Percentiles rank a stretch among this genome's conserved stretches.
Evolutionary conservation across 2,329 filamentous ascomycete species (phyloP).

Genomic region (Aspergillus cejpii): DNA sequence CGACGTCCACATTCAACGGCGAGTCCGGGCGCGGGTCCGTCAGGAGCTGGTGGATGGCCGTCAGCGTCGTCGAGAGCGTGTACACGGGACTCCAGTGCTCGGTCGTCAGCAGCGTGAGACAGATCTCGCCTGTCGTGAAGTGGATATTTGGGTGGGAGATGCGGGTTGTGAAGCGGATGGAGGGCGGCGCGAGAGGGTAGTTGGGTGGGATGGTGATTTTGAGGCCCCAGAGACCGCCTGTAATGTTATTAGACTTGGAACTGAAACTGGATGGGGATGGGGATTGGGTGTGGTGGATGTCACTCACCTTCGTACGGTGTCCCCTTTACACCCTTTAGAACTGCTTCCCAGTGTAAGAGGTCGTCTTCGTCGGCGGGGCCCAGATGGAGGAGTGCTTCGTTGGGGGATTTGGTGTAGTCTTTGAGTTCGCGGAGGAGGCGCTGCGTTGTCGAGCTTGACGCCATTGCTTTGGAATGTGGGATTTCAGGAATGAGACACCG

Average conservation of each 20-base stretch:
- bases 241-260: not conserved
- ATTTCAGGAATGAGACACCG: slow-evolving; percentile 5
- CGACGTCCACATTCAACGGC: slow-evolving; percentile 46
- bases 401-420: slow-evolving; percentile 51
- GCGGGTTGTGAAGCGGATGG: slow-evolving; percentile 72
- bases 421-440: slow-evolving; percentile 57
- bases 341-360: slow-evolving; percentile 54
- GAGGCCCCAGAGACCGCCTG: slow-evolving; percentile 75
- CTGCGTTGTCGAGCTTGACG: slow-evolving; percentile 43
- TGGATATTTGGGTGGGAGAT: slow-evolving; percentile 79
- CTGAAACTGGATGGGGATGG: not conserved
- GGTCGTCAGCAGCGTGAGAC: slow-evolving; percentile 72
- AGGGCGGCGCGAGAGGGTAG: slow-evolving; percentile 74
- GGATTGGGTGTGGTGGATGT: not conserved
- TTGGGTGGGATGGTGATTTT: slow-evolving; percentile 64
- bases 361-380: slow-evolving; percentile 53
- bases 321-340: slow-evolving; percentile 53
- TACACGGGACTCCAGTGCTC: slow-evolving; percentile 79
- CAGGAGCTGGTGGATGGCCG: slow-evolving; percentile 44
- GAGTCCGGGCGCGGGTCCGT: slow-evolving; percentile 43
- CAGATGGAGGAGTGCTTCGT: slow-evolving; percentile 51
- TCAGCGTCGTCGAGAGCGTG: slow-evolving; percentile 53
- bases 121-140: slow-evolving; percentile 77
- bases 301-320: slow-evolving; percentile 54
- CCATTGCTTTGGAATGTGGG: slow-evolving; percentile 8